Base-by-base conservation (phyloP, 1,139 yeast species). In the Lodderomyces metapsilosis region DNA sequence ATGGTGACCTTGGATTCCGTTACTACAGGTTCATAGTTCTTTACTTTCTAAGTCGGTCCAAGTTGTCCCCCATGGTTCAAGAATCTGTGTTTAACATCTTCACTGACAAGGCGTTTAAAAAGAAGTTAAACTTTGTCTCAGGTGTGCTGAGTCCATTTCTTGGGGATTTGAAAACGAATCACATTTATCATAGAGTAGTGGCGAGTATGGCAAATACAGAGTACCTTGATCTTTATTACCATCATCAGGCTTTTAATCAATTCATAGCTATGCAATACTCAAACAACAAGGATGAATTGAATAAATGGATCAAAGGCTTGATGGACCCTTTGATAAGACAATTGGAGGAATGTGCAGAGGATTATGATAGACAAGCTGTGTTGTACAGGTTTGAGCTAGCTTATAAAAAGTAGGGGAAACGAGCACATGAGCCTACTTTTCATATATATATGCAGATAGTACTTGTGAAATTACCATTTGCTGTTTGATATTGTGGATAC, bases 231-330 rank as follows among this genome's bases (percentile, higher is more conserved):
- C 15, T 39, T n/a, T 15, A 20, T 12, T 34, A n/a, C 24, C 38
- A 42, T 21, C 21, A 37, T n/a, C 43, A 40, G 20, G 28, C 50
- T 15, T 61, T 59, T 43, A 48, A 51, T 37, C 66, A 61, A 42
- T 58, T 53, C 37, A 37, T 59, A 24, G 63, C 62, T 1, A 46
- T 53, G 9, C 38, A 59, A 18, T 45, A 41, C 9, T 39, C 37
- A 27, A 37, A 39, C 18, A 49, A 54, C 31, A 39, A 44, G 3
- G 27, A 34, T 1, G 32, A 34, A 18, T 43, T 51, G 10, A 52
- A 51, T 16, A 22, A 27, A 7, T 59, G 63, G 64, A 45, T 58
- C 15, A 36, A 46, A 11, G 33, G 36, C n/a, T 20, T 32, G 17
- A 13, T 32, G 4, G 35, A 21, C 5, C 35, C 23, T 4, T 24